Evolutionary conservation across 1,284 basidiomycete species (phyloP).

Genomic region (Stygiomarasmius scandens): DNA sequence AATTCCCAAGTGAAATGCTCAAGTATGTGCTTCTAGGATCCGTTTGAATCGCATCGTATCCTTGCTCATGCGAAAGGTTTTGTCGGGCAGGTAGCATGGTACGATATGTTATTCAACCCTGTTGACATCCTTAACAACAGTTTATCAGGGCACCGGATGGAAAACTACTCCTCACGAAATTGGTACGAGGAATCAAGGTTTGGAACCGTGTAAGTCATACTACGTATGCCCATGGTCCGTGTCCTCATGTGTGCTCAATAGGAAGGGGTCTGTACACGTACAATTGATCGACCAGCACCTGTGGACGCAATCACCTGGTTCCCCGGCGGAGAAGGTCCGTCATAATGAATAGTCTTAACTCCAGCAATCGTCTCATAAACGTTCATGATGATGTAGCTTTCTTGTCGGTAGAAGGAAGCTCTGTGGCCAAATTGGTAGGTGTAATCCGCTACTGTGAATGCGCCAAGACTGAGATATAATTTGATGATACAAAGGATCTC

Average conservation of each 20-base stretch:
- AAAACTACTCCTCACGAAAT: conserved; percentile 63
- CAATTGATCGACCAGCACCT: conserved; percentile 60
- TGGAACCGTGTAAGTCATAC: conserved; percentile 64
- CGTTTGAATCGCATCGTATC: conserved; percentile 61
- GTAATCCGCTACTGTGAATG: not conserved
- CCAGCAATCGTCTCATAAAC: too few species aligned
- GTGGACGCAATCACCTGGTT: conserved; percentile 77
- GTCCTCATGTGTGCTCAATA: conserved; percentile 27
- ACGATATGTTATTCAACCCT: conserved; percentile 14
- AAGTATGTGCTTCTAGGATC: conserved; percentile 42
- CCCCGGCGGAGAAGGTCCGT: conserved; percentile 62
- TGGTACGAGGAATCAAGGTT: conserved; percentile 71
- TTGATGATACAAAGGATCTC: conserved; percentile 44
- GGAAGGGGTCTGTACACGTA: conserved; percentile 74
- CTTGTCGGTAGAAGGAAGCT: conserved; percentile 52
- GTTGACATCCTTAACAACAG: conserved; percentile 5
- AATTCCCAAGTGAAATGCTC: conserved; percentile 17
- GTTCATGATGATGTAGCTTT: conserved; percentile 43
- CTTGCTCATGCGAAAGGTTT: conserved; percentile 76
- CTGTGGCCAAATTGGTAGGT: conserved; percentile 41
- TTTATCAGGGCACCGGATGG: conserved; percentile 66
- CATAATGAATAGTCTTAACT: conserved; percentile 8
- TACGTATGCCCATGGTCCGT: not conserved
- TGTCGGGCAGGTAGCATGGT: conserved; percentile 81
- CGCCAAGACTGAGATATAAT: not conserved